These are phyloP conservation scores for Balakata baccata DNA, from an alignment of 345 rosid species.

Conservation along the genomic window DNA sequence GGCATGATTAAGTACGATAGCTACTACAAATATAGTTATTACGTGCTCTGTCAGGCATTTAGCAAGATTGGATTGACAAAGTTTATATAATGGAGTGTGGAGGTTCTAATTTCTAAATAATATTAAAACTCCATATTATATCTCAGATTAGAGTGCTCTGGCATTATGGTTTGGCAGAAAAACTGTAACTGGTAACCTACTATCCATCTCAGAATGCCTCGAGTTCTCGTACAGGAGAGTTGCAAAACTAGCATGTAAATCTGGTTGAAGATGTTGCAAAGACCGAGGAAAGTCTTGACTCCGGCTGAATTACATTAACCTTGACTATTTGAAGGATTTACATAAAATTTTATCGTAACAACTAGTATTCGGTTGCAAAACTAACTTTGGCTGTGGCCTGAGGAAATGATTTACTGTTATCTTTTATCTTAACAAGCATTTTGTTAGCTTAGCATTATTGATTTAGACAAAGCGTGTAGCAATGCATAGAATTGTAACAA, in stretches of 20 bases:
- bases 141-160: conserved; percentile 3
- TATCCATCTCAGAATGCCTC: neutral
- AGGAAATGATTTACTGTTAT: neutral
- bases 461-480: neutral
- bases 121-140: neutral
- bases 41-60: neutral
- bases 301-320: conserved; percentile 7
- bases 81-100: neutral
- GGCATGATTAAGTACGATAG: conserved; percentile 28
- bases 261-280: neutral
- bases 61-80: neutral
- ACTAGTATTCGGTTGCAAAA: neutral
- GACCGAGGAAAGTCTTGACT: conserved; percentile 1
- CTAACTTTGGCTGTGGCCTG: neutral
- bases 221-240: neutral
- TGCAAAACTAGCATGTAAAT: neutral
- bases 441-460: too few relatives aligned
- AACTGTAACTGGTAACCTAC: neutral
- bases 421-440: too few relatives aligned
- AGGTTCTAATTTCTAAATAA: neutral
- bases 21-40: neutral
- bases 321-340: neutral
- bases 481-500: neutral
- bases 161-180: neutral
- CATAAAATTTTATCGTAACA: neutral